Percentiles rank a stretch among this genome's conserved stretches.
Conservation (phyloP, 1,139 yeast genomes). For the Geotrichum phurueaensis region DNA sequence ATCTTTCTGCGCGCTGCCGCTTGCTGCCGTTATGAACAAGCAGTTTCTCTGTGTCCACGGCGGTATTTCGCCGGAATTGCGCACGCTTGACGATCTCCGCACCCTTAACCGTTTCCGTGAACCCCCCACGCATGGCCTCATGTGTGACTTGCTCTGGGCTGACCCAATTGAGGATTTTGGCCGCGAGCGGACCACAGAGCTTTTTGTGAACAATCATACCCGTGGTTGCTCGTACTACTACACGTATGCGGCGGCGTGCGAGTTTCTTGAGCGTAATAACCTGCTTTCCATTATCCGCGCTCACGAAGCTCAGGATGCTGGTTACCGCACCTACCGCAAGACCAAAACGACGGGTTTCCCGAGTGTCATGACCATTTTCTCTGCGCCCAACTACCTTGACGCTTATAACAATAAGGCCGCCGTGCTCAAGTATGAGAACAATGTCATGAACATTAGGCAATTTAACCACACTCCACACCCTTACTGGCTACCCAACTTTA, state of each 20-base stretch:
- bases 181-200: slow-evolving; percentile 51
- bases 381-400: slow-evolving; percentile 94
- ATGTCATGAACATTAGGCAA: slow-evolving; percentile 92
- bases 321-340: slow-evolving; percentile 88
- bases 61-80: slow-evolving; percentile 86
- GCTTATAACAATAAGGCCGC: slow-evolving; percentile 95
- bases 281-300: slow-evolving; percentile 83
- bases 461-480: slow-evolving; percentile 93
- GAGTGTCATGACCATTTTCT: slow-evolving; percentile 80
- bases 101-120: slow-evolving; percentile 76
- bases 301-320: slow-evolving; percentile 97
- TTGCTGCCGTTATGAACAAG: slow-evolving; percentile 90
- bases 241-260: slow-evolving; percentile 78
- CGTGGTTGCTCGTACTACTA: slow-evolving; percentile 93
- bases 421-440: slow-evolving; percentile 77
- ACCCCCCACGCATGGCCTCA: slow-evolving; percentile 89
- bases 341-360: slow-evolving; percentile 91
- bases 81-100: slow-evolving; percentile 61
- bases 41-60: slow-evolving; percentile 97
- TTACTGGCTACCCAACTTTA: slow-evolving; percentile 92
- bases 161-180: slow-evolving; percentile 92
- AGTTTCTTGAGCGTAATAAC: slow-evolving; percentile 73
- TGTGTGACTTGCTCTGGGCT: slow-evolving; percentile 96
- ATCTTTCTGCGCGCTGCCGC: slow-evolving; percentile 82
- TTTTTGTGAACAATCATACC: slow-evolving; percentile 63